Evolutionary conservation across 306 rosid genomes (phyloP).

Genomic region (Cyamopsis tetragonoloba): DNA sequence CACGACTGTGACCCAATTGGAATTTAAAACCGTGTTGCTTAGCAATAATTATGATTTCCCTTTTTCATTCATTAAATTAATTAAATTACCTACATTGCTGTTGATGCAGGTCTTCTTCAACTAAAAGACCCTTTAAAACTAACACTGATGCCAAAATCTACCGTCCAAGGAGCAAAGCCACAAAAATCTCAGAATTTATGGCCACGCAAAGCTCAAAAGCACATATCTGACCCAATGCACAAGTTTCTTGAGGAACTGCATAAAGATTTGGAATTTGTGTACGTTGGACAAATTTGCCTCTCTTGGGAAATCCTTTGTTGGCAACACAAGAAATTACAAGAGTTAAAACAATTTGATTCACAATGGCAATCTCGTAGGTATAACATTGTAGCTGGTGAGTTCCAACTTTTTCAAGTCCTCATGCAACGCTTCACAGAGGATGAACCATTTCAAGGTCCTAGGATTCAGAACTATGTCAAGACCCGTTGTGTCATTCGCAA

Average conservation of each 20-base stretch:
- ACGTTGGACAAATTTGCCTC: constrained; percentile 76
- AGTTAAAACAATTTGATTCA: constrained; percentile 37
- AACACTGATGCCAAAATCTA: constrained; percentile 28
- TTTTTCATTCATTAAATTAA: neutral
- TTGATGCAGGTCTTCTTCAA: constrained; percentile 53
- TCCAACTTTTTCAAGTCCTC: constrained; percentile 64
- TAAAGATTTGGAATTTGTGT: constrained; percentile 64
- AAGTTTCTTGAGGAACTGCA: constrained; percentile 50
- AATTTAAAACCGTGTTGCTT: too few species aligned
- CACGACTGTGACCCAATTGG: too few species aligned
- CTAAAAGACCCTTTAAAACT: constrained; percentile 44
- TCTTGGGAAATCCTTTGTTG: constrained; percentile 86
- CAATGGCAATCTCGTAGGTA: constrained; percentile 36
- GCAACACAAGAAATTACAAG: constrained; percentile 55
- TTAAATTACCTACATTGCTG: neutral
- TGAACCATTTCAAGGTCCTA: constrained; percentile 62
- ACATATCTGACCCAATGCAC: constrained; percentile 33
- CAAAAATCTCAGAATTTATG: constrained; percentile 34
- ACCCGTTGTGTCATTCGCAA: constrained; percentile 47
- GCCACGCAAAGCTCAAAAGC: constrained; percentile 39
- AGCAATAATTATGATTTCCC: neutral
- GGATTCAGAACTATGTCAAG: constrained; percentile 55
- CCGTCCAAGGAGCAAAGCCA: constrained; percentile 16
- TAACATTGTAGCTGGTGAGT: constrained; percentile 59
- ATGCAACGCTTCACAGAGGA: constrained; percentile 64